These are phyloP conservation scores for Trypanosoma cruzi DNA, from an alignment of 208 protist species.

Conservation along the genomic window DNA sequence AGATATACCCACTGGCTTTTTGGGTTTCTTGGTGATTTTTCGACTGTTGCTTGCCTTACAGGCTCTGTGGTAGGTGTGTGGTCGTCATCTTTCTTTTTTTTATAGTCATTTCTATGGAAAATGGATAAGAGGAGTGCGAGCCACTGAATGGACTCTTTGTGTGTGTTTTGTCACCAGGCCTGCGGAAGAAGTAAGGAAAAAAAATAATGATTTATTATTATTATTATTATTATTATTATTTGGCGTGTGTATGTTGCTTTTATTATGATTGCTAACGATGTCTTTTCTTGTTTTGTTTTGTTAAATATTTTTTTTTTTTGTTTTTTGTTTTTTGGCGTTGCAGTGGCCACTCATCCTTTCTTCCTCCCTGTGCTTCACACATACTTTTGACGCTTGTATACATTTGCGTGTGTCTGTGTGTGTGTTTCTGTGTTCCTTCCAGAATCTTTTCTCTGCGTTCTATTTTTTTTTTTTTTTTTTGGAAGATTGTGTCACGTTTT, in stretches of 20 bases:
- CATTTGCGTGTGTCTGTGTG: neutral
- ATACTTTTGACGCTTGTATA: conserved; percentile 7
- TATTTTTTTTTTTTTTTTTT: conserved; percentile 11
- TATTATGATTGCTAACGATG: neutral
- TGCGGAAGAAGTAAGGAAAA: too few relatives aligned
- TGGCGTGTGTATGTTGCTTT: neutral
- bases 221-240: neutral
- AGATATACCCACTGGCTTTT: too few relatives aligned
- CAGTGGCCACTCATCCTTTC: too few relatives aligned
- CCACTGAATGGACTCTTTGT: too few relatives aligned
- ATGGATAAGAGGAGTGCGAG: too few relatives aligned
- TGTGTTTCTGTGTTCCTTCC: conserved; percentile 1
- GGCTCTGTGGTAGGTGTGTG: too few relatives aligned
- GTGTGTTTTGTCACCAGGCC: too few relatives aligned
- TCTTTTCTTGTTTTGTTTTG: neutral
- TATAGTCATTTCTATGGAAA: too few relatives aligned
- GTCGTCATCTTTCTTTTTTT: too few relatives aligned
- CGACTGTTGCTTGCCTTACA: too few relatives aligned
- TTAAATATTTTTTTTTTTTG: neutral
- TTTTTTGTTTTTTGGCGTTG: neutral
- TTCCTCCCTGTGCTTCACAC: neutral
- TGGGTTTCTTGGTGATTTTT: too few relatives aligned
- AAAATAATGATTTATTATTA: too few relatives aligned
- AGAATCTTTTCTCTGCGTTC: neutral
- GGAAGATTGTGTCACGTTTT: conserved; percentile 10